A percentile compares a stretch with the other conserved stretches of the same genome.
These are phyloP conservation scores for Alternaria viburni DNA, from an alignment of 2,329 filamentous ascomycete species.

Conservation along the genomic window DNA sequence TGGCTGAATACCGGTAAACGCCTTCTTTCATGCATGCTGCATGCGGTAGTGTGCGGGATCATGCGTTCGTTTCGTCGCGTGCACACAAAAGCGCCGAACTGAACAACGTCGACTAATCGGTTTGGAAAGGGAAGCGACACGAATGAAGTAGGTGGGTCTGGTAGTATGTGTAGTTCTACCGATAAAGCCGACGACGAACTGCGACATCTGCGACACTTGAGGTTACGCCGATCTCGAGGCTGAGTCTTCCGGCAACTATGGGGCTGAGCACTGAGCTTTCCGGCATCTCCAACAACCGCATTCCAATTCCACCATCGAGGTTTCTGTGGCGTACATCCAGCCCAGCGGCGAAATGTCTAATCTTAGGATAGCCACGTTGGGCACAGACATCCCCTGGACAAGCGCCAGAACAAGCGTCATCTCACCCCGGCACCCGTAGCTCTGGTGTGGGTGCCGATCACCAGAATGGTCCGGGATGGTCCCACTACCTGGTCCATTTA, in stretches of 20 bases:
- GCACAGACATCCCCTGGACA: not conserved
- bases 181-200: not conserved
- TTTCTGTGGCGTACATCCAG: not conserved
- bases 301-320: not conserved
- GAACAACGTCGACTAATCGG: not conserved
- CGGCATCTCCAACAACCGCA: not conserved
- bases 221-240: not conserved
- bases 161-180: not conserved
- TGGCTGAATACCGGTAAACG: not conserved
- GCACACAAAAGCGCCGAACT: not conserved
- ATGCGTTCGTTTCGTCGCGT: slow-evolving; percentile 6
- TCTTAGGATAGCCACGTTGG: slow-evolving; percentile 4
- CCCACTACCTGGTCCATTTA: not conserved
- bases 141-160: not conserved
- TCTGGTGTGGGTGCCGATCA: not conserved
- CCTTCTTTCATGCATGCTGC: not conserved
- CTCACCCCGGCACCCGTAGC: slow-evolving; percentile 1
- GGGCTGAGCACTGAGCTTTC: not conserved
- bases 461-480: not conserved
- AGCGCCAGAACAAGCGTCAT: not conserved
- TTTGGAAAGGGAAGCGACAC: not conserved
- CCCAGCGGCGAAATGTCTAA: slow-evolving; percentile 10
- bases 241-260: not conserved
- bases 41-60: not conserved
- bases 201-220: not conserved